Evolutionary conservation across 2,329 filamentous ascomycete species (phyloP).

Genomic region (Penicillium sp.): DNA sequence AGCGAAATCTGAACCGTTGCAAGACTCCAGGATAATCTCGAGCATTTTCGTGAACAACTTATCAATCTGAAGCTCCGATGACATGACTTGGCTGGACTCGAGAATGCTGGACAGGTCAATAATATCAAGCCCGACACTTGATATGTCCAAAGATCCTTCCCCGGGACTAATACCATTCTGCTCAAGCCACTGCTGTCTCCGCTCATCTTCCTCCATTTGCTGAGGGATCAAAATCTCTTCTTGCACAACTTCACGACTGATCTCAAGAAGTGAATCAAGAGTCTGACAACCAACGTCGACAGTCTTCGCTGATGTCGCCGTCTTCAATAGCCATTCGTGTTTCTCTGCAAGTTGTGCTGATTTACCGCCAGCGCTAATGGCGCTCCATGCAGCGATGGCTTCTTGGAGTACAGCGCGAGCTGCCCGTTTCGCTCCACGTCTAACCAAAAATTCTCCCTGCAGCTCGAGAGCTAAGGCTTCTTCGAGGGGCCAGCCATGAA

Average conservation of each 20-base stretch:
- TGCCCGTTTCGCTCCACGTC: constrained; percentile 58
- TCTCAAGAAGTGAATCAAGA: constrained; percentile 48
- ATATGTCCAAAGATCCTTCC: constrained; percentile 43
- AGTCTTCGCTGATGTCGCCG: constrained; percentile 51
- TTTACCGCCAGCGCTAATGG: constrained; percentile 60
- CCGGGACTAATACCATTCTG: constrained; percentile 41
- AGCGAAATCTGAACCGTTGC: constrained; percentile 59
- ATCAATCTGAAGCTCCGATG: constrained; percentile 64
- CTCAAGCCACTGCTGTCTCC: constrained; percentile 45
- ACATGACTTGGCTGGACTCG: constrained; percentile 64
- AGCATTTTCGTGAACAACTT: constrained; percentile 63
- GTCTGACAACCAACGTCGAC: constrained; percentile 60
- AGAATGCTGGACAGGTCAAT: constrained; percentile 64
- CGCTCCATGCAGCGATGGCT: constrained; percentile 58
- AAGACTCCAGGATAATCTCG: constrained; percentile 63
- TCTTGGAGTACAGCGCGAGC: constrained; percentile 59
- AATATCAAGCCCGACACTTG: constrained; percentile 53
- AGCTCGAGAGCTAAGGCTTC: constrained; percentile 61
- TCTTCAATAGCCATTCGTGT: constrained; percentile 61
- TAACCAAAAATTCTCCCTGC: constrained; percentile 58
- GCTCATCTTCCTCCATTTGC: constrained; percentile 40
- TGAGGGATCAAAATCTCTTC: constrained; percentile 32
- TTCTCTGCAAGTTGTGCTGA: constrained; percentile 57
- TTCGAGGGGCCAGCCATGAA: constrained; percentile 58
- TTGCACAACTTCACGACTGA: constrained; percentile 34